Conservation (phyloP, 169 alveolate genomes). For the Perkinsus olseni region DNA sequence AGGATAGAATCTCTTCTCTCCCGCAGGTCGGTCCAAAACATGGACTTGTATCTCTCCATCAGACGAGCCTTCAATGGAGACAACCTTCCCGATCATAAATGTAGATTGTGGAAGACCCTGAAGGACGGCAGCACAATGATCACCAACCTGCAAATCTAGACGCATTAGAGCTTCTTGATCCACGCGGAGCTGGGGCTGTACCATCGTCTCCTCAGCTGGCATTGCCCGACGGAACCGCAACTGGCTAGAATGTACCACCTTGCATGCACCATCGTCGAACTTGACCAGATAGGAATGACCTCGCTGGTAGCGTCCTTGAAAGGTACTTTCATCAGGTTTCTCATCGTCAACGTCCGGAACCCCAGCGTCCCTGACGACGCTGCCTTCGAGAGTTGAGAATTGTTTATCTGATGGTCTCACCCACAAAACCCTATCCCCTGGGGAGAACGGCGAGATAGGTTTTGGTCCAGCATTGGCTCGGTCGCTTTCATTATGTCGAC, state of each 20-base stretch:
- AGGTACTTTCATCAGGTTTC: neutral
- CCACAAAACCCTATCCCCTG: neutral
- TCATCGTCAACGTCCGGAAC: neutral
- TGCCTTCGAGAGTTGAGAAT: neutral
- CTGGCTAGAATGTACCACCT: neutral
- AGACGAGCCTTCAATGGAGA: neutral
- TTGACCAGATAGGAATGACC: neutral
- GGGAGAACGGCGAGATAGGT: neutral
- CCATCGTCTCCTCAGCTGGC: neutral
- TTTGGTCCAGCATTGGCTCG: neutral
- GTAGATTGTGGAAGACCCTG: neutral
- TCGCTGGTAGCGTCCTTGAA: neutral
- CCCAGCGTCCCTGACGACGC: neutral
- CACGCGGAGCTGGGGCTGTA: neutral
- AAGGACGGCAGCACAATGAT: neutral
- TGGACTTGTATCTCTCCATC: neutral
- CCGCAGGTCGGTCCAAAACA: neutral
- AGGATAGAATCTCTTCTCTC: neutral
- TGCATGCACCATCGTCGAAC: neutral
- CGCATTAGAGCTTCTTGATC: neutral
- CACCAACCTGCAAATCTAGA: neutral
- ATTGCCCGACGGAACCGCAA: neutral
- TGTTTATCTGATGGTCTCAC: neutral
- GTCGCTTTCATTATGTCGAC: neutral
- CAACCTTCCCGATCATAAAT: neutral